phyloP scores from a whole-genome alignment of 495 filamentous ascomycete species.

The Sphaerosporella brunnea region DNA sequence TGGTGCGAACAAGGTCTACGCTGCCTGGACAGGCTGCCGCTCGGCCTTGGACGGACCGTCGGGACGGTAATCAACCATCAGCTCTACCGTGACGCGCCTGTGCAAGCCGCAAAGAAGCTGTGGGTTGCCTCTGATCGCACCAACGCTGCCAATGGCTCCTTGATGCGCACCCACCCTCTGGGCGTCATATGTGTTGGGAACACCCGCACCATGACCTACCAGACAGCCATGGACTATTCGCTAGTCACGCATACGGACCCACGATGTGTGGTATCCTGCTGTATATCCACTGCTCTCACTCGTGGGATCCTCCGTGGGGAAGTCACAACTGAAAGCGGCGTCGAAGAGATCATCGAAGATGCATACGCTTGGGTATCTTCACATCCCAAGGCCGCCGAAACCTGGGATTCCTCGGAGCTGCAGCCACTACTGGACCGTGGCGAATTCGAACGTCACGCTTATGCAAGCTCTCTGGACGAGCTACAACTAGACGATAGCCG shows the following conservation, averaged over 20 bases:
- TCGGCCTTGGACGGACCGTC: slow-evolving; percentile 30
- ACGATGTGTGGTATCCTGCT: slow-evolving; percentile 32
- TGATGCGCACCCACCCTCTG: slow-evolving; percentile 34
- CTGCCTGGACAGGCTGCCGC: slow-evolving; percentile 28
- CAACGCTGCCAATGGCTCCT: slow-evolving; percentile 32
- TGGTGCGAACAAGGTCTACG: slow-evolving; percentile 31
- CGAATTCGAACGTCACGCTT: slow-evolving; percentile 28
- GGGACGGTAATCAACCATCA: slow-evolving; percentile 23
- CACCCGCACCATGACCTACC: slow-evolving; percentile 26
- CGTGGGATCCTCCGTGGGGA: slow-evolving; percentile 31
- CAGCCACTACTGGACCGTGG: slow-evolving; percentile 23
- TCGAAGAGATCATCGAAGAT: slow-evolving; percentile 26
- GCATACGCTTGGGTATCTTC: slow-evolving; percentile 20
- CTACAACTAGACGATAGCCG: slow-evolving; percentile 27
- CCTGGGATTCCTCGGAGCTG: not conserved
- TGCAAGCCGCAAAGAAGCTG: slow-evolving; percentile 20
- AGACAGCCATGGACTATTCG: slow-evolving; percentile 18
- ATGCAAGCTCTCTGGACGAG: slow-evolving; percentile 21
- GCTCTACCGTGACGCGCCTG: slow-evolving; percentile 26
- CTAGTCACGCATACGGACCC: slow-evolving; percentile 32
- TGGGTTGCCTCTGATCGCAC: slow-evolving; percentile 27
- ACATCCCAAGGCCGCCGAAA: not conserved
- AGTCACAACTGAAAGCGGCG: slow-evolving; percentile 24
- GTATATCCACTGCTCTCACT: slow-evolving; percentile 29
- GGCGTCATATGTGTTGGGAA: slow-evolving; percentile 28